Base-by-base conservation (phyloP, 2,329 filamentous ascomycete species). In the Botryotinia globosa region DNA sequence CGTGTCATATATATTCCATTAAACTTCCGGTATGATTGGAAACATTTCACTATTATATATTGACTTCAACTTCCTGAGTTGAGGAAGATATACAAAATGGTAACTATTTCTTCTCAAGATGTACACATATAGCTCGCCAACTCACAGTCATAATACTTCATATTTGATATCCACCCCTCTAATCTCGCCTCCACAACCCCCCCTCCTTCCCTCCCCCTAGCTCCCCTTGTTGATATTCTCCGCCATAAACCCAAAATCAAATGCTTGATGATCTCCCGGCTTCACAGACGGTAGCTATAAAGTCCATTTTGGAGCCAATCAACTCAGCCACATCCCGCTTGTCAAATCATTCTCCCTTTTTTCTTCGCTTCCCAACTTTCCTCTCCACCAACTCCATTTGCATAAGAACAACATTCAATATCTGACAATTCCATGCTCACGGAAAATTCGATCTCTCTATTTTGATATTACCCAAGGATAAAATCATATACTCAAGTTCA, bases 181-280 rank as follows among this genome's bases (percentile, higher is more conserved):
- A 16, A 51, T 9, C 48, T 51, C 48, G 48, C 25, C 48, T n/a
- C 48, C 25, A 48, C 25, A n/a, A n/a, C 6, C 4, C 12, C 12
- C 12, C 25, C 12, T 16, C 5, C 48, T 54, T 54, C 12, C 5
- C 48, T n/a, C 25, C 20, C 48, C 14, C 25, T n/a, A n/a, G 48
- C 48, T 54, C 12, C 48, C 48, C 48, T n/a, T n/a, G 6, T 7
- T n/a, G 25, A 54, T n/a, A 54, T 8, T 54, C 4, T 54, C 25
- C n/a, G 12, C 48, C 25, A n/a, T 54, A n/a, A n/a, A 3, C 0
- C 5, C 12, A n/a, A 4, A 12, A n/a, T 54, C 6, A 9, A 25
- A n/a, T n/a, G 6, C 1, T n/a, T n/a, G 3, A n/a, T 16, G 25
- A 16, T 14, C 25, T 5, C 25, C 2, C 4, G 14, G 25, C 12